Base-by-base conservation (phyloP, 768 basidiomycete genomes). In the Boletus eberwhitei region DNA sequence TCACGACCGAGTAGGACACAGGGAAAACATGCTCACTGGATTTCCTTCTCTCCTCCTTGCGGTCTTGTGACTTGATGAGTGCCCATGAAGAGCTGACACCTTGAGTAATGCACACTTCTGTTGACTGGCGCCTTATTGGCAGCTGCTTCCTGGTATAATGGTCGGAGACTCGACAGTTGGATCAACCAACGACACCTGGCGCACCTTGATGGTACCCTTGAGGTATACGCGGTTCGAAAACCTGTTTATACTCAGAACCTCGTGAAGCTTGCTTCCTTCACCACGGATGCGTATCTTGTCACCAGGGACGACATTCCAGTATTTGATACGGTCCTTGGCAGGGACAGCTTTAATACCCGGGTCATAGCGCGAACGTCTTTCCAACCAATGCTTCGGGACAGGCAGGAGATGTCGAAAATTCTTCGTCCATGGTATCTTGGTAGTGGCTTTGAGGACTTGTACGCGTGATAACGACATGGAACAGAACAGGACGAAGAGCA, bases 281-380 rank as follows among this genome's bases (percentile, higher is more conserved):
- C 88, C 87, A 8, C 82, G 79, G 52, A 91, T 58, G 47, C 86
- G 81, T 64, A 93, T 82, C 50, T 79, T 81, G 73, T 93, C 91
- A 8, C 91, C 91, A 6, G 92, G 89, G 34, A 90, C 86, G 56
- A 93, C 80, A 65, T 93, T 93, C 91, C 91, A 93, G 65, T 82
- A 83, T 68, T 90, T 87, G 49, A 93, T 87, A 44, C 91, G 78
- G 63, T 90, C 86, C 53, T 78, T 77, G 12, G 81, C 78, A 13
- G 79, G 77, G 42, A 81, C 83, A 38, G 80, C 79, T 66, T 87
- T 88, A 50, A 74, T 42, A 11, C 51, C 55, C 0, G 73, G 59
- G 66, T 80, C 79, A 41, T 72, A 69, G 58, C 74, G 77, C 14
- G 74, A 72, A 57, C 64, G 65, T 48, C 77, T 75, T 63, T 78